These are phyloP conservation scores for Trametes coccinea DNA, from an alignment of 768 basidiomycete species.

Conservation along the genomic window DNA sequence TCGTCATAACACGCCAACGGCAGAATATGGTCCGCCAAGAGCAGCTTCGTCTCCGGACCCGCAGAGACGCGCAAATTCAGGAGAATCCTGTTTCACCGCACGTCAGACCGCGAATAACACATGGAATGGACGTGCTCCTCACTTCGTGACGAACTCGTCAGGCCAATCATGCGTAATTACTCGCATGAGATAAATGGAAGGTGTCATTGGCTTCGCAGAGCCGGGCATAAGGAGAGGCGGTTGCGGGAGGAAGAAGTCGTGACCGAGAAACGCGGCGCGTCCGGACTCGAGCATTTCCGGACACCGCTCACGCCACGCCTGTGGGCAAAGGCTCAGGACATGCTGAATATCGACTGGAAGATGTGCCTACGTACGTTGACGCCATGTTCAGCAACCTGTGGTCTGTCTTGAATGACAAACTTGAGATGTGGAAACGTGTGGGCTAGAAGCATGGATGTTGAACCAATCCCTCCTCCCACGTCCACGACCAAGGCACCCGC, in stretches of 20 bases:
- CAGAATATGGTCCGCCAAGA: constrained; percentile 72
- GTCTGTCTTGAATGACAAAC: constrained; percentile 65
- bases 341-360: neutral
- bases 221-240: constrained; percentile 22
- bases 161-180: constrained; percentile 82
- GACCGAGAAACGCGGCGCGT: constrained; percentile 60
- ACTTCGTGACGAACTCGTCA: constrained; percentile 44
- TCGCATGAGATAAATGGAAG: constrained; percentile 66
- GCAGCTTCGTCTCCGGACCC: constrained; percentile 49
- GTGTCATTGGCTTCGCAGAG: constrained; percentile 37
- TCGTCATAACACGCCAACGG: constrained; percentile 69
- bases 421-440: constrained; percentile 42
- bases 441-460: constrained; percentile 45
- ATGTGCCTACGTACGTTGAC: constrained; percentile 23
- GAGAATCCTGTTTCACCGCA: constrained; percentile 37
- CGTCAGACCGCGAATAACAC: constrained; percentile 31
- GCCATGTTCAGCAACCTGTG: constrained; percentile 54
- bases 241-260: constrained; percentile 78
- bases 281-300: constrained; percentile 58
- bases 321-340: neutral
- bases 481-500: constrained; percentile 58
- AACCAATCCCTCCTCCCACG: constrained; percentile 71
- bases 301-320: constrained; percentile 62
- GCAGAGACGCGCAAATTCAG: constrained; percentile 45
- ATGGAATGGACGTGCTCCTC: neutral